Percentiles rank a stretch among this genome's conserved stretches.
These are phyloP conservation scores for Fusarium nisikadoi DNA, from an alignment of 2,329 filamentous ascomycete genomes.

Conservation along the genomic window DNA sequence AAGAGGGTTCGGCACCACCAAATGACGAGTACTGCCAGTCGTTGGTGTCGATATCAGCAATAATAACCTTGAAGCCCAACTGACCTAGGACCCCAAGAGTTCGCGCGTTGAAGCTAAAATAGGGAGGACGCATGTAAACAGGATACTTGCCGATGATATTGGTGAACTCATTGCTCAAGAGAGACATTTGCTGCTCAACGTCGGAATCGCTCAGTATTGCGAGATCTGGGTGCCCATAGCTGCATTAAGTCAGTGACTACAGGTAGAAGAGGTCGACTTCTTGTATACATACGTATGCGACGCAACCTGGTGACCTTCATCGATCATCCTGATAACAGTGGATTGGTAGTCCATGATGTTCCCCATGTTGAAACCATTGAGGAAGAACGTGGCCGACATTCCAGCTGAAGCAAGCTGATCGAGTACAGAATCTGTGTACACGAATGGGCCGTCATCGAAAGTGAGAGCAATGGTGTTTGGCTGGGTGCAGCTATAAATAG, in stretches of 20 bases:
- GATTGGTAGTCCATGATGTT: slow-evolving; percentile 16
- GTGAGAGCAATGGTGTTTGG: slow-evolving; percentile 16
- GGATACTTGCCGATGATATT: slow-evolving; percentile 21
- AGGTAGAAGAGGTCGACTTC: fast-evolving
- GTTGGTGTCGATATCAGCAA: slow-evolving; percentile 29
- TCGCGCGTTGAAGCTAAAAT: slow-evolving; percentile 17
- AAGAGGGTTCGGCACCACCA: neutral
- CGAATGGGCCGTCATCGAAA: slow-evolving; percentile 17
- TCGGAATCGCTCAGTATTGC: neutral
- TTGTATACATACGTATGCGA: slow-evolving; percentile 2
- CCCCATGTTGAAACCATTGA: slow-evolving; percentile 10
- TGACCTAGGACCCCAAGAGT: slow-evolving; percentile 7
- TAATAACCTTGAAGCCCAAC: slow-evolving; percentile 20
- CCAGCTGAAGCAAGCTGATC: slow-evolving; percentile 21
- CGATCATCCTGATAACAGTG: slow-evolving; percentile 11
- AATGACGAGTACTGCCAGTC: slow-evolving; percentile 14
- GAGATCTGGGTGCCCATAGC: slow-evolving; percentile 16
- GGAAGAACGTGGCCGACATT: slow-evolving; percentile 10
- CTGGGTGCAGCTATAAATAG: slow-evolving; percentile 17
- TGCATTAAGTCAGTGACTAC: neutral
- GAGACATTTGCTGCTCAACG: slow-evolving; percentile 17
- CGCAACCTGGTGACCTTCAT: slow-evolving; percentile 14
- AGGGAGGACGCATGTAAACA: slow-evolving; percentile 22
- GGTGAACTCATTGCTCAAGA: neutral
- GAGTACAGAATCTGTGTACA: slow-evolving; percentile 16